Evolutionary conservation across 1,284 basidiomycete species (phyloP).

Genomic region (Rhizopogon parksii): DNA sequence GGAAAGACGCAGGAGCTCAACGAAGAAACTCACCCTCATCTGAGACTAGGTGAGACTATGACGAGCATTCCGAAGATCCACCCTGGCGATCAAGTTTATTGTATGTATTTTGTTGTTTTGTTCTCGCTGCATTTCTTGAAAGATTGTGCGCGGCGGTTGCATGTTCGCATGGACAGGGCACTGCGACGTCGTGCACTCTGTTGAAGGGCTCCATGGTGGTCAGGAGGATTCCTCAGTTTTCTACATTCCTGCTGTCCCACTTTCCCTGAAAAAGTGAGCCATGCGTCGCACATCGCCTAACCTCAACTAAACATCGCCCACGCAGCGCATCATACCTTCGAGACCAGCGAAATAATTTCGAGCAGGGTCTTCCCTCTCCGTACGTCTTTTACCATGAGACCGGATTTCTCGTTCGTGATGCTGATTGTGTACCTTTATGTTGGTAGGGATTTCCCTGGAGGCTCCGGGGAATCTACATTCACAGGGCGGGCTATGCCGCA

Average conservation of each 20-base stretch:
- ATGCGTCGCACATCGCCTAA: background rate
- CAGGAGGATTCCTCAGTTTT: constrained; percentile 63
- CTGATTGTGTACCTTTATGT: too few species aligned
- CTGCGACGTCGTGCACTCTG: constrained; percentile 65
- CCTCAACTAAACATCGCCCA: constrained; percentile 14
- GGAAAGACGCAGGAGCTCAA: constrained; percentile 63
- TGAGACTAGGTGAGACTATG: constrained; percentile 50
- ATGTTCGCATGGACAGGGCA: constrained; percentile 37
- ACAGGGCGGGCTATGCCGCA: too few species aligned
- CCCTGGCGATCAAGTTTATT: constrained; percentile 76
- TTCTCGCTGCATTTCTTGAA: background rate
- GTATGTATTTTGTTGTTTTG: constrained; percentile 28
- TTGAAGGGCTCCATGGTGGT: constrained; percentile 60
- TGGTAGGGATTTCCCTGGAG: too few species aligned
- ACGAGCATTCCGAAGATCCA: constrained; percentile 46
- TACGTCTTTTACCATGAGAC: constrained; percentile 7
- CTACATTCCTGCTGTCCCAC: constrained; percentile 74
- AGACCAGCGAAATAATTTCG: constrained; percentile 37
- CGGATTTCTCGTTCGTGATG: constrained; percentile 35
- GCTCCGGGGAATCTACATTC: constrained; percentile 15
- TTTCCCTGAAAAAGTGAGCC: constrained; percentile 56
- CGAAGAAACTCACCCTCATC: constrained; percentile 62
- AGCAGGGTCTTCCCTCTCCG: too few species aligned
- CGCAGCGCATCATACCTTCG: too few species aligned
- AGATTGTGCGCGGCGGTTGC: background rate